A percentile compares a stretch with the other conserved stretches of the same genome.
Conservation (phyloP, 2,329 filamentous ascomycete genomes). For the Akanthomyces muscarius region DNA sequence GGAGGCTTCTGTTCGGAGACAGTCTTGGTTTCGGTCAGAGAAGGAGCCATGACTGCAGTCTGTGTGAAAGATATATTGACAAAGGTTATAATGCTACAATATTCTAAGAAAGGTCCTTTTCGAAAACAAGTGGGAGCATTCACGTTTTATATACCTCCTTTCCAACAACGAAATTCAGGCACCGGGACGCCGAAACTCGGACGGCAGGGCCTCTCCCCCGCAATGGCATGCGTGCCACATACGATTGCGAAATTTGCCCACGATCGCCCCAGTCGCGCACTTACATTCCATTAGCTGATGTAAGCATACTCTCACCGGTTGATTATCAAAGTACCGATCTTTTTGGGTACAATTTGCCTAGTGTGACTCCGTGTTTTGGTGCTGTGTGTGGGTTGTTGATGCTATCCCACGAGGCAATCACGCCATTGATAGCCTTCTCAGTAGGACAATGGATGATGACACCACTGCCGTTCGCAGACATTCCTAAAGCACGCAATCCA, state of each 20-base stretch:
- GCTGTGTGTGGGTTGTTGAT: conserved; percentile 11
- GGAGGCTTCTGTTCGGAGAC: neutral
- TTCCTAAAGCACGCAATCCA: conserved; percentile 8
- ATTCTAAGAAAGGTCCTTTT: neutral
- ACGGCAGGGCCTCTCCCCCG: conserved; percentile 6
- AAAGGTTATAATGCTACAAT: neutral
- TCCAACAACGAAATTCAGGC: neutral
- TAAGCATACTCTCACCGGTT: neutral
- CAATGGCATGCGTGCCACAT: conserved; percentile 12
- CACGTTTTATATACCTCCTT: neutral
- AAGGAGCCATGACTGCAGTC: conserved; percentile 15
- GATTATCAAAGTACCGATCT: neutral
- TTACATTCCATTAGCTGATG: neutral
- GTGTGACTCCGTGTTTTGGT: neutral
- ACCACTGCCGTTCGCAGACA: neutral
- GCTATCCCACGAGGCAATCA: conserved; percentile 15
- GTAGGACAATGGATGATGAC: neutral
- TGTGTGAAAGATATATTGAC: neutral
- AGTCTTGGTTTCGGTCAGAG: conserved; percentile 13
- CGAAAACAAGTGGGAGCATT: neutral
- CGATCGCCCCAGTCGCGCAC: neutral
- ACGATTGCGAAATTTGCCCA: conserved; percentile 14
- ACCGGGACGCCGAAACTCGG: neutral
- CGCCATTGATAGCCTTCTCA: conserved; percentile 5
- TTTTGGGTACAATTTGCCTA: neutral